These are phyloP conservation scores for Carallia brachiata DNA, from an alignment of 345 rosid genomes.

Conservation along the genomic window DNA sequence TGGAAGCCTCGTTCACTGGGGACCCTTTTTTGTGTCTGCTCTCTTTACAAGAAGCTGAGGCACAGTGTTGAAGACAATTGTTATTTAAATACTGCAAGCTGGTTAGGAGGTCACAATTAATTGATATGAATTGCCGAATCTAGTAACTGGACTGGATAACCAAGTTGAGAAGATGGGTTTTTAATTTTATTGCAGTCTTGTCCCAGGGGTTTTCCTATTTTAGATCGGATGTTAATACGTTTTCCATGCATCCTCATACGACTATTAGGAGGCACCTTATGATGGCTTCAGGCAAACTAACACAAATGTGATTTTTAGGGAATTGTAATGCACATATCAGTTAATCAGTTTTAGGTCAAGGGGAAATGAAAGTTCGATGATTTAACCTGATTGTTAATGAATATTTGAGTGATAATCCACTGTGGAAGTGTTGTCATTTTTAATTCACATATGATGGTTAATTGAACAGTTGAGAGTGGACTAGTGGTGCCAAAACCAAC, in stretches of 20 bases:
- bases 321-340: not conserved
- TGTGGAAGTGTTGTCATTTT: too few species aligned
- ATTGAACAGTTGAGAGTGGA: too few species aligned
- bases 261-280: too few species aligned
- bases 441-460: too few species aligned
- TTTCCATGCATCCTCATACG: not conserved
- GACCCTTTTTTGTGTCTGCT: too few species aligned
- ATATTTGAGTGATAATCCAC: not conserved
- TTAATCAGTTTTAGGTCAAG: not conserved
- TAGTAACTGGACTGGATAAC: not conserved
- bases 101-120: not conserved
- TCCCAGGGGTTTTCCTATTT: not conserved
- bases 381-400: not conserved
- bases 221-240: not conserved
- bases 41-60: too few species aligned
- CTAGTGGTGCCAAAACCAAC: too few species aligned
- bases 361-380: not conserved
- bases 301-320: not conserved
- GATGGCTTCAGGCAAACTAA: too few species aligned
- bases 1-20: too few species aligned
- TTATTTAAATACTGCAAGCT: not conserved
- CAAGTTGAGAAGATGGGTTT: not conserved
- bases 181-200: not conserved
- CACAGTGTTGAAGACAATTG: not conserved
- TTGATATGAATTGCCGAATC: not conserved